phyloP scores from a whole-genome alignment of 768 basidiomycete species.

The Chalciporus pseudorubinellus region DNA sequence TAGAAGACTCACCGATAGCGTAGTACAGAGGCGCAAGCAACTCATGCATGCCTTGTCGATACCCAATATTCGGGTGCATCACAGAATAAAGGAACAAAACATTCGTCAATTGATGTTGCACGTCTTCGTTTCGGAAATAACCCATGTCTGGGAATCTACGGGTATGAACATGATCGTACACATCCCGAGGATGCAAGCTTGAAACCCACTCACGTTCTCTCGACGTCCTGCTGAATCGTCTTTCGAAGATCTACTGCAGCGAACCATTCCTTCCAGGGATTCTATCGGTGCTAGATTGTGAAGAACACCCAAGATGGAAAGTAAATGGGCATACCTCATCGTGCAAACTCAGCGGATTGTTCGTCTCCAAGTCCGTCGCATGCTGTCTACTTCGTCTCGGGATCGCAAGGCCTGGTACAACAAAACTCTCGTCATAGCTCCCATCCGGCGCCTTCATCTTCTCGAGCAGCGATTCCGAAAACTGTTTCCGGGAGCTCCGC shows the following conservation, averaged over 20 bases:
- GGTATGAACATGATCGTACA: background rate
- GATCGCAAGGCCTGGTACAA: conserved; percentile 48
- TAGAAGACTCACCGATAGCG: conserved; percentile 38
- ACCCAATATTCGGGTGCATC: conserved; percentile 80
- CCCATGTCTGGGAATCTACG: conserved; percentile 92
- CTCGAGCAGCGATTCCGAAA: conserved; percentile 55
- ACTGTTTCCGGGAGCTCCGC: conserved; percentile 52
- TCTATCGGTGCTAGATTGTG: conserved; percentile 42
- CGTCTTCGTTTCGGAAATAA: conserved; percentile 76
- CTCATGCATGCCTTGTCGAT: conserved; percentile 99
- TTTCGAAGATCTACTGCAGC: conserved; percentile 83
- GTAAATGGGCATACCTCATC: conserved; percentile 50
- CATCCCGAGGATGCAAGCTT: conserved; percentile 1
- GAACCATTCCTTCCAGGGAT: conserved; percentile 97
- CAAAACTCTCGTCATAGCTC: conserved; percentile 68
- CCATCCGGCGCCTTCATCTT: conserved; percentile 86
- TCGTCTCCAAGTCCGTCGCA: conserved; percentile 55
- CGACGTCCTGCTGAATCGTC: conserved; percentile 91
- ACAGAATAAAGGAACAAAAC: conserved; percentile 84
- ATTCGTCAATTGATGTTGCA: conserved; percentile 80
- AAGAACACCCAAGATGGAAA: background rate
- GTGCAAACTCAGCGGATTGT: conserved; percentile 81
- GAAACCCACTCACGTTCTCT: conserved; percentile 74
- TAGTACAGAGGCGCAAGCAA: conserved; percentile 85
- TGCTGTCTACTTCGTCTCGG: conserved; percentile 31